A percentile compares a stretch with the other conserved stretches of the same genome.
Conservation (phyloP, 768 basidiomycete species). For the Suillus variegatus region DNA sequence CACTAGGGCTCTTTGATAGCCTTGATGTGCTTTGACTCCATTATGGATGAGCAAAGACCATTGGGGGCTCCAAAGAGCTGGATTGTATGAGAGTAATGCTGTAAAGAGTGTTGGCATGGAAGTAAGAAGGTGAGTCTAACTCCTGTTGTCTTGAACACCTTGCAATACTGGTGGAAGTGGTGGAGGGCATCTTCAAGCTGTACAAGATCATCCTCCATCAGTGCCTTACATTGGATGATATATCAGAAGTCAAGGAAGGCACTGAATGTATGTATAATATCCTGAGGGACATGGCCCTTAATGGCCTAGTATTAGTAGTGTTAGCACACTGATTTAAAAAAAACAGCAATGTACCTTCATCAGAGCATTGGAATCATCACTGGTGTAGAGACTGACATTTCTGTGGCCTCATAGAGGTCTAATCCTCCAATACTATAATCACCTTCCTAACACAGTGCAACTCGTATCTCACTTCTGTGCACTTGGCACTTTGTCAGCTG, state of each 20-base stretch:
- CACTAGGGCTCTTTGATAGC: no score
- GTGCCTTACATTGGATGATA: constrained; percentile 3
- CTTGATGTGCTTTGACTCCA: no score
- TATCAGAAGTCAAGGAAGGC: constrained; percentile 31
- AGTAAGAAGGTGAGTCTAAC: not conserved
- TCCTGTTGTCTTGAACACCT: not conserved
- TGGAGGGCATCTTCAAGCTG: not conserved
- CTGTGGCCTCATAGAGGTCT: no score
- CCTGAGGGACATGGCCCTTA: constrained; percentile 28
- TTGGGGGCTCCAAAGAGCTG: constrained; percentile 28
- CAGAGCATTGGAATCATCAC: constrained; percentile 23
- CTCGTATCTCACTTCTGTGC: no score
- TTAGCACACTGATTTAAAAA: no score
- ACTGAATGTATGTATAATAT: constrained; percentile 18
- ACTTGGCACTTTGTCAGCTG: no score
- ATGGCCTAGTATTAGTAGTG: constrained; percentile 25
- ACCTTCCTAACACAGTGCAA: no score
- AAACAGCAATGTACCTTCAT: constrained; percentile 24
- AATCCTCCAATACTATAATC: no score
- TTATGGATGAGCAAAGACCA: constrained; percentile 13
- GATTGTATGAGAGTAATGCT: constrained; percentile 16
- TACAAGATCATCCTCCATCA: constrained; percentile 4
- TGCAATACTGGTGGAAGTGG: not conserved
- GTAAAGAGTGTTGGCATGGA: not conserved
- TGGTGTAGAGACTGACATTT: no score